These are phyloP conservation scores for Cyberlindnera amylophila DNA, from an alignment of 805 yeast species.

Conservation along the genomic window DNA sequence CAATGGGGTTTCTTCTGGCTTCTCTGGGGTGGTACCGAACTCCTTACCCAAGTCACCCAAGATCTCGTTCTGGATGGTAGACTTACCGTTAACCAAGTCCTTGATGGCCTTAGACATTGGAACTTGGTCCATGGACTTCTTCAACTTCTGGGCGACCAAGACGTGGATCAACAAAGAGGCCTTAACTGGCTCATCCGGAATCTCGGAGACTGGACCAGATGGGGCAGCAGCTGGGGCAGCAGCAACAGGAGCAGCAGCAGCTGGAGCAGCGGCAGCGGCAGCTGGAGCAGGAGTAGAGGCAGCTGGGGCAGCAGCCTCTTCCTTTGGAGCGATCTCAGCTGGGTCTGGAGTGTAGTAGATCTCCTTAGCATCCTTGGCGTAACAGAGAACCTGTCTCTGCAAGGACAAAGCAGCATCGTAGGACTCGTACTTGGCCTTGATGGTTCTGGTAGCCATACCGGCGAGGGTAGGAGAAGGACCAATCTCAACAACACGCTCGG, in stretches of 20 bases:
- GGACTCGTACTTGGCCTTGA: conserved; percentile 89
- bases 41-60: conserved; percentile 98
- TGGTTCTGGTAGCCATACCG: conserved; percentile 97
- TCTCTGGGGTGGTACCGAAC: conserved; percentile 96
- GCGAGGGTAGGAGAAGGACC: conserved; percentile 99
- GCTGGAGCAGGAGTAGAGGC: conserved; percentile 37
- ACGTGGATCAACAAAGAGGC: conserved; percentile 82
- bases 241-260: conserved; percentile 56
- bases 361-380: conserved; percentile 93
- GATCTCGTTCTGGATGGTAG: conserved; percentile 97
- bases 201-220: conserved; percentile 75
- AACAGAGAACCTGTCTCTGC: conserved; percentile 91
- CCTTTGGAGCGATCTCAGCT: conserved; percentile 32
- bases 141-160: conserved; percentile 91
- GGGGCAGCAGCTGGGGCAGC: conserved; percentile 54
- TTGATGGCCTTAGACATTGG: conserved; percentile 92
- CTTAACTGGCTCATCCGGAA: conserved; percentile 86
- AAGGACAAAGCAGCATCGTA: conserved; percentile 89
- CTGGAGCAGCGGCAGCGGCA: conserved; percentile 53
- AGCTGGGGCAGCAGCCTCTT: conserved; percentile 30
- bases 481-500: conserved; percentile 96
- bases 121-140: conserved; percentile 81
- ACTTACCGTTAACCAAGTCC: conserved; percentile 97
- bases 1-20: conserved; percentile 97
- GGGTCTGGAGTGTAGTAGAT: conserved; percentile 92